phyloP scores from a whole-genome alignment of 176 grass and related monocot species.

The Elaeis guineensis region DNA sequence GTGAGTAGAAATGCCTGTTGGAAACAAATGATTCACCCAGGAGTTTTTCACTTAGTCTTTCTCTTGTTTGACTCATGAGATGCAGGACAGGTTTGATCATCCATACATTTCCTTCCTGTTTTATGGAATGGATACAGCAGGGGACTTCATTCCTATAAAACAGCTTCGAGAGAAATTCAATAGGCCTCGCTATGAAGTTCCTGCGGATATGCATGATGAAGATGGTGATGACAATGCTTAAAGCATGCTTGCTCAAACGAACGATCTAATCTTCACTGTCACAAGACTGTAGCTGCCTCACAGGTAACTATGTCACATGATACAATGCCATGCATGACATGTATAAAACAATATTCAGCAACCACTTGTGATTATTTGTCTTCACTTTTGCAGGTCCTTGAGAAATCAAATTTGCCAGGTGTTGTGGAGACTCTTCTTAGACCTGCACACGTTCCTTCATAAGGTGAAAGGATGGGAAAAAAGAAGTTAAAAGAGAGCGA shows the following conservation, averaged over 20 bases:
- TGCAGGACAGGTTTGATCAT: constrained; percentile 79
- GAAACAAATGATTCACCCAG: no score
- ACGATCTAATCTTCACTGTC: constrained; percentile 10
- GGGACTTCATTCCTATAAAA: constrained; percentile 90
- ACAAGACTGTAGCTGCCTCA: no score
- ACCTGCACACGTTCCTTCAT: no score
- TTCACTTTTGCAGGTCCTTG: no score
- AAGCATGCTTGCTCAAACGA: constrained; percentile 9
- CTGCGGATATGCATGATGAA: constrained; percentile 38
- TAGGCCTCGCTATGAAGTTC: constrained; percentile 60
- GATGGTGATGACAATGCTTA: constrained; percentile 7
- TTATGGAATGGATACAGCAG: constrained; percentile 60
- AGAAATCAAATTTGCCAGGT: no score
- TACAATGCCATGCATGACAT: no score
- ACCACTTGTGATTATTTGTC: no score
- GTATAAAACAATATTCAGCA: no score
- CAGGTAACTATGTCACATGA: no score
- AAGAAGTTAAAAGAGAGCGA: no score
- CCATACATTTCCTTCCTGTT: constrained; percentile 83
- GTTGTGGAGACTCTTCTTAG: no score
- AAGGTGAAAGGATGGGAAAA: no score
- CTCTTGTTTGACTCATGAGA: background rate
- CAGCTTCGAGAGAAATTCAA: constrained; percentile 88
- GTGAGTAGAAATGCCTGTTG: constrained; percentile 16
- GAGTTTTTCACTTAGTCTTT: constrained; percentile 6